Evolutionary conservation across 2,329 filamentous ascomycete species (phyloP), one percentile per base, ranked within the genome.

Genomic region (Stagonosporopsis cucurbitacearum): DNA sequence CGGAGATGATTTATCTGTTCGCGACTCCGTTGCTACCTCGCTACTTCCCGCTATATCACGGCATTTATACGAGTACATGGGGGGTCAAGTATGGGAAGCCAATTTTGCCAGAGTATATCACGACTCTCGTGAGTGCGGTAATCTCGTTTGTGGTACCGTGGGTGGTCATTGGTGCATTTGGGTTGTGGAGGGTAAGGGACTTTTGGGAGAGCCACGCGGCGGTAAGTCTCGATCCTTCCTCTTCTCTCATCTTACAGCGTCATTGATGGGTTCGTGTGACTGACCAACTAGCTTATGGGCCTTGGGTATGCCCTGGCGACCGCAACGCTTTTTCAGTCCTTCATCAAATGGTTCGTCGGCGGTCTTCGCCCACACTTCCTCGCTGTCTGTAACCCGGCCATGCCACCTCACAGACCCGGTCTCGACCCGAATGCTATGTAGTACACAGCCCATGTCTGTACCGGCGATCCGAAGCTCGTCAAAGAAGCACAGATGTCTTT

Each of bases 31-130:
- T 87, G 0, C 82, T 87, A 0, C 84, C 82, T 3, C 82, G 86
- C 15, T 87, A 84, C 2, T 90, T 91, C 68, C 64, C 66, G 1
- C 22, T 65, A 8, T 67, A 59, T 28, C 36, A 42, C 0, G 64
- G 62, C 20, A 50, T 69, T 2, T 49, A 61, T 37, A 51, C 19
- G 0, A 59, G 45, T 20, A 17, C 32, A 84, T 86, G 57, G 59
- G 65, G 66, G 1, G 9, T 67, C 11, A 56, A 88, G 59, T 86
- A 89, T 61, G 86, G 85, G 30, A 88, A 88, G 65, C 87, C 88
- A 0, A 74, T 87, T n/a, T 82, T 86, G 54, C 81, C 83, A n/a
- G 87, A 90, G 63, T 88, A 90, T 65, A 75, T 91, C 12, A 86
- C 86, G 13, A 89, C 88, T 62, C 86, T 83, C 80, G 77, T 82